phyloP scores from a whole-genome alignment of 2,329 filamentous ascomycete genomes.

The Aspergillus nomiae region DNA sequence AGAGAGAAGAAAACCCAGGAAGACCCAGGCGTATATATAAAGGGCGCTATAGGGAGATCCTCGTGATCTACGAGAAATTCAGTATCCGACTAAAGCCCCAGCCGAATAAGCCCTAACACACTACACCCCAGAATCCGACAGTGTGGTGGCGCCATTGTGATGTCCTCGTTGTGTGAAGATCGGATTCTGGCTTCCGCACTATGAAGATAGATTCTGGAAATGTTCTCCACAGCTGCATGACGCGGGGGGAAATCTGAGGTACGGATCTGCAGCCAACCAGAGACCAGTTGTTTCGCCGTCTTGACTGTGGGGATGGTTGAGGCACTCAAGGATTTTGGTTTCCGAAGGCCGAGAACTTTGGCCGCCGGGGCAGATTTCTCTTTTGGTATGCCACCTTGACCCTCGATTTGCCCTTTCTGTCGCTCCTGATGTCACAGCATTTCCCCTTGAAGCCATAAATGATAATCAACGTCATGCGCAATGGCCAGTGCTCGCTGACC shows the following conservation, averaged over 20 bases:
- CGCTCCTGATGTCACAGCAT: background rate
- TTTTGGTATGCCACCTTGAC: background rate
- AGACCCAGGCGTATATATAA: constrained; percentile 9
- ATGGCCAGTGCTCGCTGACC: background rate
- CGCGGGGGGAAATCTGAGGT: constrained; percentile 6
- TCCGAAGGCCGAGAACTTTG: constrained; percentile 20
- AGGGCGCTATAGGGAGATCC: background rate
- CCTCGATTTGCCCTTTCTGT: background rate
- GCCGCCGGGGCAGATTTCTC: background rate
- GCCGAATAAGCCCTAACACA: background rate
- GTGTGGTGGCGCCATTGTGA: constrained; percentile 2
- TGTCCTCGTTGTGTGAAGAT: constrained; percentile 5
- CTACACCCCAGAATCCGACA: constrained; percentile 5
- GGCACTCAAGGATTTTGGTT: constrained; percentile 26
- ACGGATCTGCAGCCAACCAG: constrained; percentile 13
- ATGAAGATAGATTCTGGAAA: constrained; percentile 12
- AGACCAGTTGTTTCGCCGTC: background rate
- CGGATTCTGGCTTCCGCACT: constrained; percentile 37
- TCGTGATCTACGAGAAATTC: background rate
- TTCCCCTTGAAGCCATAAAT: background rate
- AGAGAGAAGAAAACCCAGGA: constrained; percentile 6
- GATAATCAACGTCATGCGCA: background rate
- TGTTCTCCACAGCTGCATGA: constrained; percentile 11
- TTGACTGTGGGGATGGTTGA: constrained; percentile 8
- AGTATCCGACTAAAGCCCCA: background rate